phyloP scores from a whole-genome alignment of 768 basidiomycete species.

The Antrodiella citrinella region DNA sequence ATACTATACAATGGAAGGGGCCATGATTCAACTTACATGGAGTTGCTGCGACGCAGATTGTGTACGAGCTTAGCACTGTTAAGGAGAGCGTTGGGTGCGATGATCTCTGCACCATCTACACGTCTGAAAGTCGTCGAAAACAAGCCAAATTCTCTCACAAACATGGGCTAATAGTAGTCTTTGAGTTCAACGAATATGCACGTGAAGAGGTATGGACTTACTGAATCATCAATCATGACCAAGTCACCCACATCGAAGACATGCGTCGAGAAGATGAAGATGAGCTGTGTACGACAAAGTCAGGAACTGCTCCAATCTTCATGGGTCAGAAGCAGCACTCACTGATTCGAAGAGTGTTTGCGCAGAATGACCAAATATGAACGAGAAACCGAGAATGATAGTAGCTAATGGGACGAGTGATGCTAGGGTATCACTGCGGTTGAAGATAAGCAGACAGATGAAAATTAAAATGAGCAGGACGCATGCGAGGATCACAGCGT shows the following conservation, averaged over 20 bases:
- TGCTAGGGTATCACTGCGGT: slow-evolving; percentile 51
- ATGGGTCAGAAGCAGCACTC: slow-evolving; percentile 15
- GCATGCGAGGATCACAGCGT: slow-evolving; percentile 59
- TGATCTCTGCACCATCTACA: slow-evolving; percentile 75
- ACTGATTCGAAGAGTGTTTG: slow-evolving; percentile 74
- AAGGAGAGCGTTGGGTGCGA: slow-evolving; percentile 70
- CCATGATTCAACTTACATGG: slow-evolving; percentile 46
- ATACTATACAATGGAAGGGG: too few relatives aligned
- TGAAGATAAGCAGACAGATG: slow-evolving; percentile 69
- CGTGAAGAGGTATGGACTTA: slow-evolving; percentile 12
- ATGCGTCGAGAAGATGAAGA: slow-evolving; percentile 82
- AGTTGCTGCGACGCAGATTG: slow-evolving; percentile 66
- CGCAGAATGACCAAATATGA: slow-evolving; percentile 79
- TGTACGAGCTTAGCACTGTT: slow-evolving; percentile 68
- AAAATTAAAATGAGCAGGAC: slow-evolving; percentile 56
- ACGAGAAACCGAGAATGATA: slow-evolving; percentile 75
- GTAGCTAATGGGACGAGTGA: slow-evolving; percentile 77
- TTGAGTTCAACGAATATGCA: slow-evolving; percentile 10
- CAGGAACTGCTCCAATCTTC: neutral
- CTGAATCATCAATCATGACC: slow-evolving; percentile 73
- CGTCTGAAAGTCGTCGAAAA: slow-evolving; percentile 74
- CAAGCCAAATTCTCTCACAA: slow-evolving; percentile 71
- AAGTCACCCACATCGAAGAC: slow-evolving; percentile 82
- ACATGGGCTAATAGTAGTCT: slow-evolving; percentile 28
- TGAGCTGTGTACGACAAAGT: slow-evolving; percentile 38